Evolutionary conservation across 2,329 filamentous ascomycete genomes (phyloP), one percentile per base, ranked within the genome.

Genomic region (Cryphonectria parasitica): DNA sequence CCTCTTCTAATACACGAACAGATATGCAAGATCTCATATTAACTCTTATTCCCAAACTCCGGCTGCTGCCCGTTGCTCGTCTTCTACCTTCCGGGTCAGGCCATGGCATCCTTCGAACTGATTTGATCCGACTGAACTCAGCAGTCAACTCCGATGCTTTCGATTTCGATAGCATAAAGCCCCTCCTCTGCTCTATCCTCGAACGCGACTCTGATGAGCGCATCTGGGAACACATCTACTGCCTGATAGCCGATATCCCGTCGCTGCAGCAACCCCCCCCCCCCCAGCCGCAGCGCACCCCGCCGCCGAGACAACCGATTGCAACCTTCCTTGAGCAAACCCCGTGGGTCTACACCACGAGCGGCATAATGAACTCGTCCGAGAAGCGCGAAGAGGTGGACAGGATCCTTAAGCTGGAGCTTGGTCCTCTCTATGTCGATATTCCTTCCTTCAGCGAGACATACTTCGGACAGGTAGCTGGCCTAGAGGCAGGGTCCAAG

Each of bases 171-270:
- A 75, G 72, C 39, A 69, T 81, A 68, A 77, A 77, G 74, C 77
- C 79, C 63, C 78, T 82, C 65, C 73, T 82, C 10, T 73, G 67
- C 66, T 73, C 74, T 45, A 77, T 76, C 62, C 69, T 80, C 67
- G 73, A 73, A 49, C 69, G 77, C 36, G 56, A 77, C 54, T 63
- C 74, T 19, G 75, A 78, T 65, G 73, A 79, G 73, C 64, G 74
- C 25, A 79, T 84, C 71, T 84, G 77, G 80, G 69, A 77, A 62
- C 76, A 78, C 75, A 78, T 81, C 68, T 80, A 82, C 72, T 67
- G 73, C 56, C 77, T 78, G 67, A 76, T 81, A 65, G 77, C 77
- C 69, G 77, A 82, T 76, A 3, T 45, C 43, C 17, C 13, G 43
- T 11, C 77, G 77, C 34, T 79, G 72, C n/a, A n/a, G n/a, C n/a